Conservation (phyloP, 1,139 yeast species). For the Lodderomyces margitis region DNA sequence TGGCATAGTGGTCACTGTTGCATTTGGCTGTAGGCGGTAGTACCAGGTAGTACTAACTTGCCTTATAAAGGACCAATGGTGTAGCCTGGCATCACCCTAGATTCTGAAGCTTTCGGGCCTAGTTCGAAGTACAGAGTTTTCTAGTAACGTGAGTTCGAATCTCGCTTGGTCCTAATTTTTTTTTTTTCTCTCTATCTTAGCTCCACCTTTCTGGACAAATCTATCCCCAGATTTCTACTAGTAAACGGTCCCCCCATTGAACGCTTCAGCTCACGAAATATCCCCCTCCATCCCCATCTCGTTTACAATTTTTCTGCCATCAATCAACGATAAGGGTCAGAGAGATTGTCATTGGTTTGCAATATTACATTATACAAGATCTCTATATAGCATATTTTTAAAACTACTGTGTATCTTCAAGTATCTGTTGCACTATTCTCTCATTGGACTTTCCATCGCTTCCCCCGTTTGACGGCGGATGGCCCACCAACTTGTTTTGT, state of each 20-base stretch:
- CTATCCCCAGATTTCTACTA: too few relatives aligned
- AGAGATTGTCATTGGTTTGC: too few relatives aligned
- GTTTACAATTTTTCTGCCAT: too few relatives aligned
- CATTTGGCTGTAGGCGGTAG: not conserved
- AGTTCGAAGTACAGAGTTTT: slow-evolving; percentile 11
- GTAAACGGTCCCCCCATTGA: too few relatives aligned
- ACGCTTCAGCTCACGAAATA: too few relatives aligned
- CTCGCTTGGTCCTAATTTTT: slow-evolving; percentile 30
- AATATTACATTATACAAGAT: not conserved
- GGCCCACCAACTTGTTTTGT: not conserved
- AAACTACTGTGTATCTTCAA: slow-evolving; percentile 11
- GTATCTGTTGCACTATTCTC: slow-evolving; percentile 13
- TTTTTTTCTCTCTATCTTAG: slow-evolving; percentile 7
- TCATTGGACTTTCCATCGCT: slow-evolving; percentile 5
- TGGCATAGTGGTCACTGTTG: not conserved
- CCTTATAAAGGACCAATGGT: slow-evolving; percentile 27
- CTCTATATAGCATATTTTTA: not conserved
- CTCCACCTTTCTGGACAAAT: too few relatives aligned
- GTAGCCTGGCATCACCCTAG: slow-evolving; percentile 37
- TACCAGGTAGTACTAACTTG: too few relatives aligned
- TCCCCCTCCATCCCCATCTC: too few relatives aligned
- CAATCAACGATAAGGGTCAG: too few relatives aligned
- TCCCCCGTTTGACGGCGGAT: not conserved
- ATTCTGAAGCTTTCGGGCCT: slow-evolving; percentile 21
- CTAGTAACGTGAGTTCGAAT: slow-evolving; percentile 40